A percentile compares a stretch with the other conserved stretches of the same genome.
These are phyloP conservation scores for Syzygium malaccense DNA, from an alignment of 441 rosid species.

Conservation along the genomic window DNA sequence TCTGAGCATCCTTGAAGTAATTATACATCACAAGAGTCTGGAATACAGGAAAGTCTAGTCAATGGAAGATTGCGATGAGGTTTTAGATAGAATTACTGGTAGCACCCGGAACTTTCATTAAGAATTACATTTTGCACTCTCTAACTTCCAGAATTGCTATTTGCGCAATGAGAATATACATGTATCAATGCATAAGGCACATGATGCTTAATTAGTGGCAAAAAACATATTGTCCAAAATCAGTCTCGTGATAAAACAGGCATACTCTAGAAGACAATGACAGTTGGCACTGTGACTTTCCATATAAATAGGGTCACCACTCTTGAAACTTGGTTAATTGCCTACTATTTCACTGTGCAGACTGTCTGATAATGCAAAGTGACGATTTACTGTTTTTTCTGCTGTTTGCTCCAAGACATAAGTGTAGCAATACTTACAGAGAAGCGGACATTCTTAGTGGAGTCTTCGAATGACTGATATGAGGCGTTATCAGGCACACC, in stretches of 20 bases:
- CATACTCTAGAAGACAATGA: neutral
- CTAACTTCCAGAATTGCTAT: neutral
- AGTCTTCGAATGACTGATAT: slow-evolving; percentile 66
- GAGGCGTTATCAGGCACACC: slow-evolving; percentile 73
- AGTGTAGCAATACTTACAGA: slow-evolving; percentile 46
- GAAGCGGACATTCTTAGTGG: slow-evolving; percentile 56
- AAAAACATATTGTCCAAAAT: neutral
- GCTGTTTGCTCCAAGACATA: neutral
- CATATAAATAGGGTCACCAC: neutral
- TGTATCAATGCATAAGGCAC: neutral
- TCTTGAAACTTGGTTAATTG: neutral
- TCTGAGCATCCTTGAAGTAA: slow-evolving; percentile 88
- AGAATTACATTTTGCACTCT: neutral
- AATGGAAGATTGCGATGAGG: neutral
- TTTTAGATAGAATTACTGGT: neutral
- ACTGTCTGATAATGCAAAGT: neutral
- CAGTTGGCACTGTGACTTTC: neutral
- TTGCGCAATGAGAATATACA: neutral
- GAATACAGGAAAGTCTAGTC: neutral
- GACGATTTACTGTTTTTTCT: neutral
- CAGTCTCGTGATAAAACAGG: neutral
- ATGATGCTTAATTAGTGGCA: neutral
- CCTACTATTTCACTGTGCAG: neutral
- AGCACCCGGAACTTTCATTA: neutral
- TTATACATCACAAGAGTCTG: slow-evolving; percentile 65